These are phyloP conservation scores for Fistulinella prunicolor DNA, from an alignment of 768 basidiomycete species.

Conservation along the genomic window DNA sequence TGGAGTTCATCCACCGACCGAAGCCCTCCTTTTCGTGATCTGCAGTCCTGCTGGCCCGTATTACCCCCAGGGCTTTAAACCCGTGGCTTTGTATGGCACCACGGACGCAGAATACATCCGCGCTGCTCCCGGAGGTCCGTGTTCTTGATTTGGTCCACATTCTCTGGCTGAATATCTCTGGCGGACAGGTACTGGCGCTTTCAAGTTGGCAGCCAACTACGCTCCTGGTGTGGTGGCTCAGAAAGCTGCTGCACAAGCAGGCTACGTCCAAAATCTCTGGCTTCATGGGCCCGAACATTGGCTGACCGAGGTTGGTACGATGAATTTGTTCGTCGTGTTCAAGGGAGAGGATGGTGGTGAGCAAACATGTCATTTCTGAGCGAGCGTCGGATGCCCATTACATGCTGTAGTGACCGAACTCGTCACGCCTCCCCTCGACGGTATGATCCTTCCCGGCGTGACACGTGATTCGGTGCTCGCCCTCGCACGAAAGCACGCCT, in stretches of 20 bases:
- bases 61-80: conserved; percentile 86
- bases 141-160: neutral
- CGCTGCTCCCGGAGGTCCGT: conserved; percentile 76
- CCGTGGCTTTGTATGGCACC: conserved; percentile 81
- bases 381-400: neutral
- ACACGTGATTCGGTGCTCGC: conserved; percentile 53
- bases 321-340: conserved; percentile 89
- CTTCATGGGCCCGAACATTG: conserved; percentile 63
- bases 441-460: conserved; percentile 67
- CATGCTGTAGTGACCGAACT: conserved; percentile 45
- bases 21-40: conserved; percentile 66
- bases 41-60: conserved; percentile 72
- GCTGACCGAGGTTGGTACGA: conserved; percentile 75
- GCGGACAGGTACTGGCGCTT: conserved; percentile 71
- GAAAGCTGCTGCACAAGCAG: conserved; percentile 65
- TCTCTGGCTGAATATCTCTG: conserved; percentile 5
- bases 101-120: conserved; percentile 67
- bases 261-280: conserved; percentile 91
- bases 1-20: conserved; percentile 57
- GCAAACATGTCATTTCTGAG: conserved; percentile 10
- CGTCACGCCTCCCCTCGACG: conserved; percentile 63
- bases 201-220: conserved; percentile 86
- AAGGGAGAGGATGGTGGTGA: conserved; percentile 63
- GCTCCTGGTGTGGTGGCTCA: conserved; percentile 87
- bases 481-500: conserved; percentile 56